These are phyloP conservation scores for Hymenoscyphus infarciens DNA, from an alignment of 2,329 filamentous ascomycete species.

Conservation along the genomic window DNA sequence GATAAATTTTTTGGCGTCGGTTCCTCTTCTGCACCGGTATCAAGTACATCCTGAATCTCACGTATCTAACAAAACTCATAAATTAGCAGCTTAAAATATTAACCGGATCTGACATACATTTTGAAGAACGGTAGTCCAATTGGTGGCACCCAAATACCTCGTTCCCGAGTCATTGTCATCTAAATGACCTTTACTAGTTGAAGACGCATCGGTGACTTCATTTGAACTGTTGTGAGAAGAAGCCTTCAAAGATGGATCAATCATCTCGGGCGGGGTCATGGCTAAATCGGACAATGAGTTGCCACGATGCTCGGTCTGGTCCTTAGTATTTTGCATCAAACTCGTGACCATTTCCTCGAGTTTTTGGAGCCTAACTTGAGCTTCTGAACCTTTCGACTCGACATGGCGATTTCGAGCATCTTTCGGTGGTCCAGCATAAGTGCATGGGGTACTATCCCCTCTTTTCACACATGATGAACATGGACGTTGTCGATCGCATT, in stretches of 20 bases:
- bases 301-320: not conserved
- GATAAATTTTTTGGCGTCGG: not conserved
- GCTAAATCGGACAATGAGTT: not conserved
- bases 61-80: slow-evolving; percentile 44
- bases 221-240: not conserved
- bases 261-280: not conserved
- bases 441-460: slow-evolving; percentile 11
- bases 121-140: slow-evolving; percentile 55
- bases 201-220: not conserved
- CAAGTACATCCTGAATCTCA: slow-evolving; percentile 52
- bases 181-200: not conserved
- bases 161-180: slow-evolving; percentile 27
- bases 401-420: not conserved
- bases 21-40: slow-evolving; percentile 29
- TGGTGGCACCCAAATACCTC: slow-evolving; percentile 54
- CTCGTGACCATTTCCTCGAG: slow-evolving; percentile 17
- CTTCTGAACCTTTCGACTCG: slow-evolving; percentile 12
- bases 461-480: slow-evolving; percentile 14
- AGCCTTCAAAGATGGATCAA: not conserved
- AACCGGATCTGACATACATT: slow-evolving; percentile 40
- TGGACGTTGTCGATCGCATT: slow-evolving; percentile 17
- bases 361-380: slow-evolving; percentile 14
- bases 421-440: slow-evolving; percentile 1
- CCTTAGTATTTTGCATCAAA: slow-evolving; percentile 10
- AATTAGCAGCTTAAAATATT: not conserved